phyloP scores from a whole-genome alignment of 1,284 basidiomycete genomes.

The Heterobasidion parviporum region DNA sequence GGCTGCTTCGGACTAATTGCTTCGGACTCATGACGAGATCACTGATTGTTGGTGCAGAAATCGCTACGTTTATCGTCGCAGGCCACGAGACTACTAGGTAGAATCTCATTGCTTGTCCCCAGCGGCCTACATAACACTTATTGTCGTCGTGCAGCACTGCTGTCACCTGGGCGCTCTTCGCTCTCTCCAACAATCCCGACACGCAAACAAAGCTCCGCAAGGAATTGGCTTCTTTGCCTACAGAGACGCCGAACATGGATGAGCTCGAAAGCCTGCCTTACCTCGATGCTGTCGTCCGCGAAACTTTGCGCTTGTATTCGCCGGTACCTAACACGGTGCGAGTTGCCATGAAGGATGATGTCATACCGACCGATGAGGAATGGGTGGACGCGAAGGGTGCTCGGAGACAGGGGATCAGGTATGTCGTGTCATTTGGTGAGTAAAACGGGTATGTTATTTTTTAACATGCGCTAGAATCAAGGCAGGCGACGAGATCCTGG shows the following conservation, averaged over 20 bases:
- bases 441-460: not conserved
- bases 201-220: conserved; percentile 62
- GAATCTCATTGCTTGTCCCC: not conserved
- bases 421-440: not conserved
- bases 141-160: conserved; percentile 11
- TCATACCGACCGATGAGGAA: conserved; percentile 39
- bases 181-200: conserved; percentile 44
- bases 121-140: too few species aligned
- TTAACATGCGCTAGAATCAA: conserved; percentile 1
- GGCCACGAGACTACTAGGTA: conserved; percentile 73
- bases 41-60: not conserved
- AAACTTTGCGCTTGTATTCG: conserved; percentile 56
- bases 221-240: conserved; percentile 42
- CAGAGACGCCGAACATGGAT: conserved; percentile 38
- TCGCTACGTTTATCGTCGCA: conserved; percentile 30
- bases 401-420: conserved; percentile 11
- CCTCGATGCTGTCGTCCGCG: conserved; percentile 59
- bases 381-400: conserved; percentile 15
- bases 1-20: not conserved
- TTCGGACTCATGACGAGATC: not conserved
- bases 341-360: conserved; percentile 41
- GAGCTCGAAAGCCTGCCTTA: conserved; percentile 49
- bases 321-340: conserved; percentile 53
- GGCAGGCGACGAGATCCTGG: conserved; percentile 5
- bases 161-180: conserved; percentile 55